These are phyloP conservation scores for Pythium vanterpoolii DNA, from an alignment of 352 stramenopile species.

Conservation along the genomic window DNA sequence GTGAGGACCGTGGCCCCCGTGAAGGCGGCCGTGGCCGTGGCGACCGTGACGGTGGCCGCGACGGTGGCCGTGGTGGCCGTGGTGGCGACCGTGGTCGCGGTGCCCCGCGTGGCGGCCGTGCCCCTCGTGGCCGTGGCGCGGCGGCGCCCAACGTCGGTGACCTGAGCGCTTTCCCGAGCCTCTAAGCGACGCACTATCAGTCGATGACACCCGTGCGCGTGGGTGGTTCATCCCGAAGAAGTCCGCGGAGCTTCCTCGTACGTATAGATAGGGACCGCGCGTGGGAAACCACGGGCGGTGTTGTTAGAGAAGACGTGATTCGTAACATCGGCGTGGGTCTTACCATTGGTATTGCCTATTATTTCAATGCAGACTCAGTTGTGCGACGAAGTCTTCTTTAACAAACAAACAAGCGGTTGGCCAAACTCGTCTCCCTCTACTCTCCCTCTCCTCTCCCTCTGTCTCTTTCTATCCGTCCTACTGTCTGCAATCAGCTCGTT, in stretches of 20 bases:
- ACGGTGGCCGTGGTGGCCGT: conserved; percentile 31
- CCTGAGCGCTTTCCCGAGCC: conserved; percentile 82
- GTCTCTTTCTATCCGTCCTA: background rate
- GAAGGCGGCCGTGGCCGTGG: conserved; percentile 34
- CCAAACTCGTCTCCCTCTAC: conserved; percentile 15
- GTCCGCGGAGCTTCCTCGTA: conserved; percentile 35
- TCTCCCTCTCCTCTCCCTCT: conserved; percentile 16
- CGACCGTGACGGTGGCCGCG: conserved; percentile 16
- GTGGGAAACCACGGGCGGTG: conserved; percentile 21
- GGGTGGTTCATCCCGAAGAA: conserved; percentile 31
- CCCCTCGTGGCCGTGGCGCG: conserved; percentile 33
- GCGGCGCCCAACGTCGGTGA: conserved; percentile 72
- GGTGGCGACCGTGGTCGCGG: conserved; percentile 9
- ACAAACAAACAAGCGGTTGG: conserved; percentile 28
- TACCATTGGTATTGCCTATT: conserved; percentile 66
- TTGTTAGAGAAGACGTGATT: conserved; percentile 59
- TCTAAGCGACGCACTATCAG: conserved; percentile 47
- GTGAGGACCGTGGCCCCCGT: background rate
- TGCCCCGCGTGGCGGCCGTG: conserved; percentile 23
- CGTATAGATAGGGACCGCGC: conserved; percentile 58
- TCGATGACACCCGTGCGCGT: conserved; percentile 40
- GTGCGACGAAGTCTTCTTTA: conserved; percentile 52
- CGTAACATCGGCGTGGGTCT: conserved; percentile 52
- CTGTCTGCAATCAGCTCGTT: no score
- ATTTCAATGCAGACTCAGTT: conserved; percentile 70